Evolutionary conservation across 2,329 filamentous ascomycete species (phyloP).

Genomic region (Penicillium palitans): DNA sequence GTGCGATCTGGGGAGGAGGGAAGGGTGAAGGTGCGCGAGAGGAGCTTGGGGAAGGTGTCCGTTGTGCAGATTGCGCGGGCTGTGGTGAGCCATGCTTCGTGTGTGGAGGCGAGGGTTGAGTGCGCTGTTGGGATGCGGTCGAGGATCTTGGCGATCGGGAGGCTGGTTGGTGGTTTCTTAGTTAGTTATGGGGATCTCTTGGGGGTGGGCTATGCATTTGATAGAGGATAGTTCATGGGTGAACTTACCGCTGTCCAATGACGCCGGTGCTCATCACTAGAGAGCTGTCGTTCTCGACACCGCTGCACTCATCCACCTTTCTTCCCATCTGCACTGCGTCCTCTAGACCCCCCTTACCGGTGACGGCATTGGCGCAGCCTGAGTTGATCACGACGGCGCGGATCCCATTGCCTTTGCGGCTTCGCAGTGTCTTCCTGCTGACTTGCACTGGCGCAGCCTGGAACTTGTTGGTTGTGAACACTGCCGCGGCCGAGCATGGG

Average conservation of each 20-base stretch:
- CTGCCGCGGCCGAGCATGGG: constrained; percentile 82
- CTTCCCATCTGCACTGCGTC: constrained; percentile 83
- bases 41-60: constrained; percentile 95
- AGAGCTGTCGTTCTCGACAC: constrained; percentile 59
- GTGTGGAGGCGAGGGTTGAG: constrained; percentile 67
- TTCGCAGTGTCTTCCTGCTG: constrained; percentile 69
- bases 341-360: constrained; percentile 82
- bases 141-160: constrained; percentile 90
- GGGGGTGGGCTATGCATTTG: not conserved
- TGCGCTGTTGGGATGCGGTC: constrained; percentile 76
- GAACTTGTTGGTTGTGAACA: constrained; percentile 98
- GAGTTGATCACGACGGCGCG: constrained; percentile 88
- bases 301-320: constrained; percentile 69
- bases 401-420: constrained; percentile 67
- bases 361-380: constrained; percentile 95
- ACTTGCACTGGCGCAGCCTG: constrained; percentile 93
- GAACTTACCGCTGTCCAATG: constrained; percentile 76
- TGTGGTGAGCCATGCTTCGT: constrained; percentile 82
- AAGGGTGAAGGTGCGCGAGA: constrained; percentile 79
- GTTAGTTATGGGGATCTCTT: not conserved
- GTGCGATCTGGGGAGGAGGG: constrained; percentile 73
- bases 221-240: too few relatives aligned
- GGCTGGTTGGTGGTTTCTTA: constrained; percentile 45
- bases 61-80: constrained; percentile 96
- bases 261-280: constrained; percentile 98